Conservation (phyloP, 768 basidiomycete genomes). For the Boletus edulis region DNA sequence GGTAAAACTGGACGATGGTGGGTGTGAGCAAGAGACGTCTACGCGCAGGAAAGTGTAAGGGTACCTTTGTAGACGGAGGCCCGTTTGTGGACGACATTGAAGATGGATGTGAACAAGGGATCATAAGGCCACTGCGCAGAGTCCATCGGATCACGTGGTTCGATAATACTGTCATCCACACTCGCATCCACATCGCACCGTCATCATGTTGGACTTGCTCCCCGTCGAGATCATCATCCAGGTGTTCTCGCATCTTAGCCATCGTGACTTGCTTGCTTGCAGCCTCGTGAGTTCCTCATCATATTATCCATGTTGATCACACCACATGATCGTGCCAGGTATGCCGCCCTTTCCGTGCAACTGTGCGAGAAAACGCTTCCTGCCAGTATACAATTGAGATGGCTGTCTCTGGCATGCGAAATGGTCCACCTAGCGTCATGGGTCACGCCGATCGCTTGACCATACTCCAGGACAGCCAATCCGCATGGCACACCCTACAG, state of each 20-base stretch:
- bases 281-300: slow-evolving; percentile 17
- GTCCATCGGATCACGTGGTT: slow-evolving; percentile 21
- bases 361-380: slow-evolving; percentile 29
- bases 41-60: background rate
- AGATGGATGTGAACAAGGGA: slow-evolving; percentile 9
- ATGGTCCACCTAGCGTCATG: slow-evolving; percentile 33
- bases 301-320: background rate
- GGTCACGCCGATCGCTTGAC: slow-evolving; percentile 35
- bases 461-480: slow-evolving; percentile 37
- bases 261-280: slow-evolving; percentile 29
- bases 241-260: slow-evolving; percentile 18
- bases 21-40: background rate
- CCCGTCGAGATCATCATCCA: slow-evolving; percentile 27
- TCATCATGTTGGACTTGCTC: slow-evolving; percentile 15
- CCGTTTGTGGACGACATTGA: slow-evolving; percentile 28
- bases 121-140: background rate
- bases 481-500: slow-evolving; percentile 38
- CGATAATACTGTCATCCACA: background rate
- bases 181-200: background rate
- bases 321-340: slow-evolving; percentile 24
- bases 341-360: slow-evolving; percentile 30
- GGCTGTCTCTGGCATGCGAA: slow-evolving; percentile 39
- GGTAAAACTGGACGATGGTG: slow-evolving; percentile 49
- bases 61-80: slow-evolving; percentile 34
- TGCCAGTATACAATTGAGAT: slow-evolving; percentile 48